phyloP scores from a whole-genome alignment of 371 early-diverging fungal genomes.

The Mortierella polycephala region DNA sequence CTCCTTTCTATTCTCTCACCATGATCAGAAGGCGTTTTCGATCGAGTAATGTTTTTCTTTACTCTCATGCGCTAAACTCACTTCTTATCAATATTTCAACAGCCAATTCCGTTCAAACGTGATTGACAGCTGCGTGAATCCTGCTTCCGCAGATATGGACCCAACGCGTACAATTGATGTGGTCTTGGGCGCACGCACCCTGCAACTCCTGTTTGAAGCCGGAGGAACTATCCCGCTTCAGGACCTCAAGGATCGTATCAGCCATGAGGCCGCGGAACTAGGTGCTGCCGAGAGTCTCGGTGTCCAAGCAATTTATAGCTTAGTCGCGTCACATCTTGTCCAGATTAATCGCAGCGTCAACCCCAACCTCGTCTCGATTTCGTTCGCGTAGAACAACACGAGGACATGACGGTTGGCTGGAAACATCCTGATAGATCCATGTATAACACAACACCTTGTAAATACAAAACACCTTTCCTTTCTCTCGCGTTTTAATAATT shows the following conservation, averaged over 20 bases:
- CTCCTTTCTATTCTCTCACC: no score
- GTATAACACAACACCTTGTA: no score
- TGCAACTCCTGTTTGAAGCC: constrained; percentile 28
- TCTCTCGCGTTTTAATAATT: no score
- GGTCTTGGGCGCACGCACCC: constrained; percentile 19
- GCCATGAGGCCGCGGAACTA: constrained; percentile 22
- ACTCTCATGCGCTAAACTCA: no score
- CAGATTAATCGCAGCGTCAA: constrained; percentile 37
- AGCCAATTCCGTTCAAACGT: constrained; percentile 36
- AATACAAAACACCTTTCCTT: no score
- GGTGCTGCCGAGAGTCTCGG: constrained; percentile 22
- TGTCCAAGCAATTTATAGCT: constrained; percentile 40
- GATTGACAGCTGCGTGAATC: constrained; percentile 34
- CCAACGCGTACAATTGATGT: constrained; percentile 23
- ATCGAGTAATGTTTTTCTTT: no score
- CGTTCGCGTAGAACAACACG: not conserved
- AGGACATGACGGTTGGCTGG: no score
- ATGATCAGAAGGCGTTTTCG: no score
- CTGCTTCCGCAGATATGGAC: constrained; percentile 28
- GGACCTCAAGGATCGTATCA: constrained; percentile 37
- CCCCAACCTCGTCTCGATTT: constrained; percentile 32
- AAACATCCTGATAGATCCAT: no score
- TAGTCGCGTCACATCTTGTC: constrained; percentile 42
- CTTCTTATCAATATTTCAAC: no score
- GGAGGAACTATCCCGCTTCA: constrained; percentile 28